phyloP scores from a whole-genome alignment of 805 yeast species.

The Suhomyces faveliae region DNA sequence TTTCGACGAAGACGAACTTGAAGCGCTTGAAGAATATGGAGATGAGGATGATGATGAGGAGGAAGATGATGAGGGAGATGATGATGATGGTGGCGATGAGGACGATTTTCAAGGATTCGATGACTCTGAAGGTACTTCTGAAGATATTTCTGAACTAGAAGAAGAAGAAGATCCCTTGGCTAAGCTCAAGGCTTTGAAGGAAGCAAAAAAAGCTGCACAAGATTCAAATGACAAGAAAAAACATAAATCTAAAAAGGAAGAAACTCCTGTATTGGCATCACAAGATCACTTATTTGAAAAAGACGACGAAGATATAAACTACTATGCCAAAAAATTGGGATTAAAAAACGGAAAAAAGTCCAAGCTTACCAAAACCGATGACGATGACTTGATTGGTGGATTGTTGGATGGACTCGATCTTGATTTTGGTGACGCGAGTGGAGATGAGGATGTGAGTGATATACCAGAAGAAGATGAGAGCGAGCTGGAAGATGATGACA shows the following conservation, averaged over 20 bases:
- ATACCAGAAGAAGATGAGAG: conserved; percentile 15
- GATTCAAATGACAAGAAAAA: conserved; percentile 2
- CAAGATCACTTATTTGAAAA: conserved; percentile 49
- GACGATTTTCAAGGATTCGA: conserved; percentile 15
- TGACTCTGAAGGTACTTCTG: conserved; percentile 6
- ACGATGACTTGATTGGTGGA: conserved; percentile 80
- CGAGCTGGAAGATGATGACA: conserved; percentile 15
- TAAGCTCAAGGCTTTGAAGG: conserved; percentile 21
- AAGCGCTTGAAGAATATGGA: conserved; percentile 23
- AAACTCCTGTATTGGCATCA: conserved; percentile 23
- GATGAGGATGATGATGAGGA: conserved; percentile 23
- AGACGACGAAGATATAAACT: conserved; percentile 78
- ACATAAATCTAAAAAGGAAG: conserved; percentile 8
- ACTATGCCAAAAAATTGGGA: conserved; percentile 81
- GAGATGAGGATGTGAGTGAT: conserved; percentile 22
- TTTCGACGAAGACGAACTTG: conserved; percentile 34
- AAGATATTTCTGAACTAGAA: conserved; percentile 8
- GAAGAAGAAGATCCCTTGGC: conserved; percentile 24
- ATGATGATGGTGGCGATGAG: conserved; percentile 8
- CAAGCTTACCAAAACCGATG: conserved; percentile 49
- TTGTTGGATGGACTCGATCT: conserved; percentile 72
- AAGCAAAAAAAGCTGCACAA: conserved; percentile 13
- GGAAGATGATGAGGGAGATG: conserved; percentile 6
- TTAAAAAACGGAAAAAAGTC: conserved; percentile 51
- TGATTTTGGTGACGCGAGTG: conserved; percentile 37